phyloP scores from a whole-genome alignment of 73 alveolate species.

The Paramecium sexaurelia region DNA sequence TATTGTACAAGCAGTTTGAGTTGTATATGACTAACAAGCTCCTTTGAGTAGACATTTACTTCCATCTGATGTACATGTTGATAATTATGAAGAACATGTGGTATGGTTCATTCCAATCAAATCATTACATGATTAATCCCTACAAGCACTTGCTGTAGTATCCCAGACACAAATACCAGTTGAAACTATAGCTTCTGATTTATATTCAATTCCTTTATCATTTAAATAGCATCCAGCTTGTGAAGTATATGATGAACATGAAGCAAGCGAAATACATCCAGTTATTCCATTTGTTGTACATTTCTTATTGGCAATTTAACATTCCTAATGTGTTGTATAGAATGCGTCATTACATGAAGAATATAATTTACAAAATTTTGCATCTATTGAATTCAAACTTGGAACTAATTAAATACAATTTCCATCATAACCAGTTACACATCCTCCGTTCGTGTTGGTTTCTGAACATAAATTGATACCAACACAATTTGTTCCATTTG shows the following conservation, averaged over 20 bases:
- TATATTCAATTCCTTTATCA: background rate
- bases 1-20: background rate
- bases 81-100: background rate
- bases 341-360: background rate
- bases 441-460: background rate
- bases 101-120: background rate
- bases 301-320: background rate
- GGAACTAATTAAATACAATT: background rate
- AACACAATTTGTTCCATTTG: constrained; percentile 2
- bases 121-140: background rate
- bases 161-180: constrained; percentile 27
- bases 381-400: background rate
- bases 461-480: background rate
- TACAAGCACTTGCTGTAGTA: background rate
- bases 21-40: background rate
- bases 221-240: background rate
- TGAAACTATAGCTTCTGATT: background rate
- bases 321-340: background rate
- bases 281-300: constrained; percentile 38
- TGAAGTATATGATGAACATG: background rate
- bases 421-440: constrained; percentile 22
- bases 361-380: background rate
- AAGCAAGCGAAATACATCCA: background rate
- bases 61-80: constrained; percentile 32
- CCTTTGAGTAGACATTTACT: background rate